phyloP scores from a whole-genome alignment of 1,139 yeast species.

The Scheffersomyces segobiensis region DNA sequence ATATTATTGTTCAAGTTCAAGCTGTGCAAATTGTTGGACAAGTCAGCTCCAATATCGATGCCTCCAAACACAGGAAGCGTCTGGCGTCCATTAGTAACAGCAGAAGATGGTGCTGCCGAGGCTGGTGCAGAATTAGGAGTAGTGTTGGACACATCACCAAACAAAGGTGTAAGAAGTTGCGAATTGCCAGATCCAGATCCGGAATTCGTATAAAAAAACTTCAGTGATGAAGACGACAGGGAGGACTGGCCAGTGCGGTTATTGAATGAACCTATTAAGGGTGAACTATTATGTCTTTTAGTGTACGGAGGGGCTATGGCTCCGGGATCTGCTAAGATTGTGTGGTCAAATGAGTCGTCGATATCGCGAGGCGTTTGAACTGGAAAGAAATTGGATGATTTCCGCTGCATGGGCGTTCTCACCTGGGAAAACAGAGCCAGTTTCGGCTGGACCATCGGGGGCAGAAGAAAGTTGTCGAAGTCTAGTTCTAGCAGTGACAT shows the following conservation, averaged over 20 bases:
- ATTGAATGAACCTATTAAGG: conserved; percentile 11
- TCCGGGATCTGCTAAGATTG: neutral
- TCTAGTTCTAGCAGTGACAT: neutral
- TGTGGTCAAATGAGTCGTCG: neutral
- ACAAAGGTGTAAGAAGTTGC: neutral
- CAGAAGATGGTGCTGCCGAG: neutral
- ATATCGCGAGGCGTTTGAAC: neutral
- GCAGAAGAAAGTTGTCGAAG: neutral
- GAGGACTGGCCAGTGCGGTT: conserved; percentile 1
- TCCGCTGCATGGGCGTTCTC: conserved; percentile 7
- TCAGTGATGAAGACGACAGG: conserved; percentile 1
- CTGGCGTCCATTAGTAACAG: neutral
- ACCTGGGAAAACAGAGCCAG: neutral
- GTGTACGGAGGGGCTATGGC: neutral
- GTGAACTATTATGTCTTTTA: conserved; percentile 13
- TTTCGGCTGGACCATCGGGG: neutral
- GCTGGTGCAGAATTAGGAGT: neutral
- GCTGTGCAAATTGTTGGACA: conserved; percentile 4
- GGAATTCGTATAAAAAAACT: conserved; percentile 3
- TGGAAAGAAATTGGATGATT: conserved; percentile 19
- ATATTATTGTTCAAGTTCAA: conserved; percentile 2
- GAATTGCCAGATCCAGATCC: neutral
- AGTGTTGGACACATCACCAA: neutral
- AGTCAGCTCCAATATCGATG: conserved; percentile 1
- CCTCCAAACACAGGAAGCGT: neutral